Conservation (phyloP, 495 filamentous ascomycete species). For the Lichina pygmaea region DNA sequence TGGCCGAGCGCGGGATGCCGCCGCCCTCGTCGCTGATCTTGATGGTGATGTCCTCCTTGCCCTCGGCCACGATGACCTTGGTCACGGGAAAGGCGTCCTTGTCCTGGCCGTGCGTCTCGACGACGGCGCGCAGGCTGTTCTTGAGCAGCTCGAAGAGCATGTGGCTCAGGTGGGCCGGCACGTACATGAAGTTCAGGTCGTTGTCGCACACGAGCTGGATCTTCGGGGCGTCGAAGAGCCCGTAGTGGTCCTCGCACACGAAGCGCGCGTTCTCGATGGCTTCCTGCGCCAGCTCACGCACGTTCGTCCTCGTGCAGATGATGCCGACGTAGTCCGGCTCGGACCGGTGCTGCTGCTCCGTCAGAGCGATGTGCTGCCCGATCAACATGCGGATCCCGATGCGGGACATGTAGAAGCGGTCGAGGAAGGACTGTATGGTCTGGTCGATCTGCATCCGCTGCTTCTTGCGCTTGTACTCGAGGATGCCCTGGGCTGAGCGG, state of each 20-base stretch:
- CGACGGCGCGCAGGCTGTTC: slow-evolving; percentile 88
- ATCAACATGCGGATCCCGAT: slow-evolving; percentile 99
- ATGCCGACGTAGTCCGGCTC: slow-evolving; percentile 92
- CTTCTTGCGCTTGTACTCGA: slow-evolving; percentile 88
- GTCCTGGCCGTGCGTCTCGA: slow-evolving; percentile 84
- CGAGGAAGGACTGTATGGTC: slow-evolving; percentile 85
- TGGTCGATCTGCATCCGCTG: slow-evolving; percentile 97
- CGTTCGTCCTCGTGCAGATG: slow-evolving; percentile 95
- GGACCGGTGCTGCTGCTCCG: slow-evolving; percentile 62
- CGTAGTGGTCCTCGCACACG: slow-evolving; percentile 97
- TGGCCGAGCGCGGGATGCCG: slow-evolving; percentile 70
- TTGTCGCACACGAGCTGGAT: slow-evolving; percentile 87
- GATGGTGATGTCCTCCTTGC: slow-evolving; percentile 95
- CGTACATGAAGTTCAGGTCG: slow-evolving; percentile 94
- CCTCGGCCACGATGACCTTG: slow-evolving; percentile 89
- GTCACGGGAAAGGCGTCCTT: slow-evolving; percentile 89
- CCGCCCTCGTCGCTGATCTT: slow-evolving; percentile 93
- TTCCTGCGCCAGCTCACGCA: slow-evolving; percentile 82
- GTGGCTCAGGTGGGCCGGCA: slow-evolving; percentile 87
- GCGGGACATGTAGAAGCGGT: slow-evolving; percentile 99
- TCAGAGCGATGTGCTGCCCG: slow-evolving; percentile 89
- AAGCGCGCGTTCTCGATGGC: slow-evolving; percentile 96
- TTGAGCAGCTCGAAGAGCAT: slow-evolving; percentile 99
- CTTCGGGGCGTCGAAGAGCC: slow-evolving; percentile 88
- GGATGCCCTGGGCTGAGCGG: slow-evolving; percentile 61